Base-by-base conservation (phyloP, 345 rosid genomes). In the Brassica rapa region DNA sequence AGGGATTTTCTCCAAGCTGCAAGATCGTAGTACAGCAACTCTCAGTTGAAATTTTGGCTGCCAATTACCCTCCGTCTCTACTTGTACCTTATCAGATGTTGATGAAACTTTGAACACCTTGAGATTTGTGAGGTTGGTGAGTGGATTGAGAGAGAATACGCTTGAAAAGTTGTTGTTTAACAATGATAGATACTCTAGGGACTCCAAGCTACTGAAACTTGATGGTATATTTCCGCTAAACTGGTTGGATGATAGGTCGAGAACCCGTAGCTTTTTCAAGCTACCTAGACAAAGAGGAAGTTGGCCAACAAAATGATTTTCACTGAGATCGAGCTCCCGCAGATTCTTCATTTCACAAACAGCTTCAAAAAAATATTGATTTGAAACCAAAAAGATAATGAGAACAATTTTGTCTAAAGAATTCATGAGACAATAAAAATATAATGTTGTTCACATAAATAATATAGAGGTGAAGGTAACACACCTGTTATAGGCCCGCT, bases 121-220 rank as follows among this genome's bases (percentile, higher is more conserved):
- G 49, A 81, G 80, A 21, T 59, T 76, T 15, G 77, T 55, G n/a
- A 70, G 83, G 64, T 75, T 81, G 53, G 69, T 14, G 8, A 81
- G 53, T 19, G 35, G 30, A 39, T 10, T 23, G 1, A 76, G 32
- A 0, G 73, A 71, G 35, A 76, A 59, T 4, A 56, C 21, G 29
- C 83, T 30, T 2, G 5, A 2, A 8, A 80, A 70, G 49, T 27
- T 21, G 16, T 80, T 74, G 35, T 80, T 60, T 16, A 2, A n/a
- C 23, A 80, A 37, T 8, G 79, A 63, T 8, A 75, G n/a, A 30
- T 63, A 80, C 24, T 75, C 76, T 0, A 80, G 83, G 14, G 68
- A 70, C 1, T 23, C 23, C 1, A 75, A 56, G 6, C 15, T 56
- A 8, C 30, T 23, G 37, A 80, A 29, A 41, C 56, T 35, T 6